Conservation (phyloP, 805 yeast species). For the Nakazawaea sp. region DNA sequence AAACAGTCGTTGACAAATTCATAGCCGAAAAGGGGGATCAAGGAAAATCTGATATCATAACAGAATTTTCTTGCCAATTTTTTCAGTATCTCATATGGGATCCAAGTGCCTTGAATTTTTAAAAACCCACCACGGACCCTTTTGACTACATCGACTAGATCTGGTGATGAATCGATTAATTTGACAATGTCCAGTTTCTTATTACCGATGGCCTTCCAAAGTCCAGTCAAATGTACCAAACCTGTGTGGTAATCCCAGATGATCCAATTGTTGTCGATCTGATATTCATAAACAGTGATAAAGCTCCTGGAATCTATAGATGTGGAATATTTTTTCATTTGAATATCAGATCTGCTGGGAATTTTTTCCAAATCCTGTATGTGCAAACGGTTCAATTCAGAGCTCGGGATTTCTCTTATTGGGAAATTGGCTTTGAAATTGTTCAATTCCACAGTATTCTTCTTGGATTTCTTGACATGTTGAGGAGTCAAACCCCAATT, state of each 20-base stretch:
- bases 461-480: not conserved
- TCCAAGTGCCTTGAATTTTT: conserved; percentile 93
- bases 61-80: conserved; percentile 69
- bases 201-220: conserved; percentile 74
- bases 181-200: conserved; percentile 73
- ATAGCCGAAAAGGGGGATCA: conserved; percentile 76
- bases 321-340: conserved; percentile 56
- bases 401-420: conserved; percentile 15
- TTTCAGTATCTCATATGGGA: conserved; percentile 64
- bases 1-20: conserved; percentile 58
- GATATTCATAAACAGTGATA: conserved; percentile 67
- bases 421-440: conserved; percentile 19
- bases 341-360: conserved; percentile 15
- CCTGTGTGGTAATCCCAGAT: conserved; percentile 87
- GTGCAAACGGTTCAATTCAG: not conserved
- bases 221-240: conserved; percentile 79
- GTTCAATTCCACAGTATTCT: not conserved
- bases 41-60: conserved; percentile 64
- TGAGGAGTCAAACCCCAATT: not conserved
- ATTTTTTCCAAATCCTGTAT: conserved; percentile 13
- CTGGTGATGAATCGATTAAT: conserved; percentile 59
- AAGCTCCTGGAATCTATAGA: conserved; percentile 65
- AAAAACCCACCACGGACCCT: conserved; percentile 87
- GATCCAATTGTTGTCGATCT: conserved; percentile 62
- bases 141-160: conserved; percentile 52